Evolutionary conservation across 2,329 filamentous ascomycete genomes (phyloP).

Genomic region (Xylariaceae sp.): DNA sequence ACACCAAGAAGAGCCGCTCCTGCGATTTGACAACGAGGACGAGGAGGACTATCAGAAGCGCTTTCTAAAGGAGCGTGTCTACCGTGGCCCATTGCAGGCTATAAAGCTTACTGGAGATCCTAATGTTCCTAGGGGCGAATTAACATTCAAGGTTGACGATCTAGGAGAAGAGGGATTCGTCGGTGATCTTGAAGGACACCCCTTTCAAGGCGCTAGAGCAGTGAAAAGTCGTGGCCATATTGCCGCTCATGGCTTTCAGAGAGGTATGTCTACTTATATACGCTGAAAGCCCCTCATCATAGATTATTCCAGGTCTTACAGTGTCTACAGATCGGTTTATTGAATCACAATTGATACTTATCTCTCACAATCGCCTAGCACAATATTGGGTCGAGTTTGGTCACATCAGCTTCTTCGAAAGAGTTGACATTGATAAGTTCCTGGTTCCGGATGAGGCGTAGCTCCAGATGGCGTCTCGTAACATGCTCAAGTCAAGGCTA

Average conservation of each 20-base stretch:
- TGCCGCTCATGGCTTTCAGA: constrained; percentile 65
- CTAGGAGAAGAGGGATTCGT: constrained; percentile 65
- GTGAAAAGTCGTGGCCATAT: constrained; percentile 76
- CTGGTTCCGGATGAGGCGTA: constrained; percentile 23
- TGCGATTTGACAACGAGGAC: constrained; percentile 39
- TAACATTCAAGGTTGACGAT: constrained; percentile 76
- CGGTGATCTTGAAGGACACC: constrained; percentile 58
- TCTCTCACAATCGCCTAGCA: constrained; percentile 72
- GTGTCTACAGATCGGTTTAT: constrained; percentile 64
- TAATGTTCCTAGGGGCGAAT: constrained; percentile 83
- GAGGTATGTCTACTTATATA: constrained; percentile 56
- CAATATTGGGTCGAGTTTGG: constrained; percentile 72
- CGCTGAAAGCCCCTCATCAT: neutral
- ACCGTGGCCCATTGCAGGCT: constrained; percentile 68
- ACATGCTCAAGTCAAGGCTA: too few relatives aligned
- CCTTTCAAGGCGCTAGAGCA: constrained; percentile 70
- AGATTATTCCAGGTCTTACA: constrained; percentile 12
- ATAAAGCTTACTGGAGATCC: constrained; percentile 91
- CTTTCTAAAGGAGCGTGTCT: constrained; percentile 45
- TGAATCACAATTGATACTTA: constrained; percentile 69
- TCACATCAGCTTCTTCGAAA: constrained; percentile 58
- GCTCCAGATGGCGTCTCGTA: too few relatives aligned
- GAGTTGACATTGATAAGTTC: constrained; percentile 56
- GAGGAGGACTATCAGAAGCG: constrained; percentile 44
- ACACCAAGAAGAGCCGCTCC: constrained; percentile 38